A percentile compares a stretch with the other conserved stretches of the same genome.
Conservation (phyloP, 2,329 filamentous ascomycete genomes). For the Phialophora expanda region DNA sequence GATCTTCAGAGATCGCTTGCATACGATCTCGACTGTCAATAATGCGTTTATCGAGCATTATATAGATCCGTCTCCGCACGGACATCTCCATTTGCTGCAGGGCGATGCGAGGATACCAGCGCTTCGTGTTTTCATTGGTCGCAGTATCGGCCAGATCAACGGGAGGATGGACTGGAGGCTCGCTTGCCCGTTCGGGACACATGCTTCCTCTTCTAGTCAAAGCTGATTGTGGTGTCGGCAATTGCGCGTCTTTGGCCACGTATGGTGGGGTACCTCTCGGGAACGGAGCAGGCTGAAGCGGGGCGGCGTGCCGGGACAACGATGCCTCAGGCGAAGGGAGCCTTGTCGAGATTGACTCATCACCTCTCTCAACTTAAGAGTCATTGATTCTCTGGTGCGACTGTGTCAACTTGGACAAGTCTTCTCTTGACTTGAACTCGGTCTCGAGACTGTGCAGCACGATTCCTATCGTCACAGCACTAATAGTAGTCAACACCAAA, state of each 20-base stretch:
- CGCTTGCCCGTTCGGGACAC: background rate
- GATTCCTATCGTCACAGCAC: background rate
- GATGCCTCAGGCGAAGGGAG: background rate
- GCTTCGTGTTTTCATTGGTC: background rate
- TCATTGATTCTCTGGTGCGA: background rate
- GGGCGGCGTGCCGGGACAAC: no score
- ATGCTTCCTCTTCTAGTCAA: background rate
- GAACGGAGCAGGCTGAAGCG: background rate
- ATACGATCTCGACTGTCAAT: background rate
- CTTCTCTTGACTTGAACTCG: background rate
- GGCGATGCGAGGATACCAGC: background rate
- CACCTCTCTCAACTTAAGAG: background rate
- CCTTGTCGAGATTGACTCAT: no score
- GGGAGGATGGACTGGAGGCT: background rate
- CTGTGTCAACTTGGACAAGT: background rate
- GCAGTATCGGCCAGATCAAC: background rate
- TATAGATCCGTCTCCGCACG: background rate
- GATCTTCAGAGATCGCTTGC: background rate
- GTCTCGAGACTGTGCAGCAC: background rate
- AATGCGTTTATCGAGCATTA: background rate
- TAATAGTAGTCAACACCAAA: background rate
- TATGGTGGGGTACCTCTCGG: background rate
- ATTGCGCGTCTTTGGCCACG: background rate
- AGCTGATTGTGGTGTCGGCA: background rate
- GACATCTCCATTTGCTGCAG: background rate